Base-by-base conservation (phyloP, 306 rosid species). In the Fragaria nilgerrensis region DNA sequence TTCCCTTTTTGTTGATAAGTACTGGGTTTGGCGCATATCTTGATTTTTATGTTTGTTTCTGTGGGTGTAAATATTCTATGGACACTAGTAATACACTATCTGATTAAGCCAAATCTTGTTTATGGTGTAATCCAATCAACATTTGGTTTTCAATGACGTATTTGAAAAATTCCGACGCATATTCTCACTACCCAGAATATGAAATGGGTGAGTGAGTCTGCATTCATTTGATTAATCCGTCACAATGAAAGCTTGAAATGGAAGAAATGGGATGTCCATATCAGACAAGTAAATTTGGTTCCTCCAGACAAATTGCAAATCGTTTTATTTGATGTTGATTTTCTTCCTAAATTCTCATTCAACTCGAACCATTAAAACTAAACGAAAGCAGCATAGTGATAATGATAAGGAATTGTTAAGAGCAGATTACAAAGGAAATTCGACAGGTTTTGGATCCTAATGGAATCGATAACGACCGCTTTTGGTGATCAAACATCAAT, bases 401-500 rank as follows among this genome's bases (percentile, higher is more conserved):
- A 61, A 62, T 45, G 41, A 23, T 17, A 2, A 10, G 70, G 69
- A 44, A 61, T 11, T 44, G 9, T 8, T 44, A 44, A 19, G 4
- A 17, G 77, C 13, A 25, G 8, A 12, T 43, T 10, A 16, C 9
- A 44, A 25, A 41, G 11, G 55, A 74, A 74, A 43, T 44, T 43
- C 19, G 17, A 43, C 14, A 27, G 13, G n/a, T 49, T 27, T 74
- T 25, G 68, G 41, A 17, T 23, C 39, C 77, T 44, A 19, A 39
- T 4, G 29, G 49, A 41, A 68, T 41, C 2, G 32, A 68, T 12
- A 41, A 68, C 32, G 49, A 73, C 34, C 12, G 70, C 61, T 44
- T 27, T 27, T 20, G 71, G 78, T 75, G 71, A 61, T 45, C 78
- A 62, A 45, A 62, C 25, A 27, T 25, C 69, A 27, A 75, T 45